Percentiles rank a stretch among this genome's conserved stretches.
Evolutionary conservation across 2,329 filamentous ascomycete species (phyloP).

Genomic region (Aspergillus ustus): DNA sequence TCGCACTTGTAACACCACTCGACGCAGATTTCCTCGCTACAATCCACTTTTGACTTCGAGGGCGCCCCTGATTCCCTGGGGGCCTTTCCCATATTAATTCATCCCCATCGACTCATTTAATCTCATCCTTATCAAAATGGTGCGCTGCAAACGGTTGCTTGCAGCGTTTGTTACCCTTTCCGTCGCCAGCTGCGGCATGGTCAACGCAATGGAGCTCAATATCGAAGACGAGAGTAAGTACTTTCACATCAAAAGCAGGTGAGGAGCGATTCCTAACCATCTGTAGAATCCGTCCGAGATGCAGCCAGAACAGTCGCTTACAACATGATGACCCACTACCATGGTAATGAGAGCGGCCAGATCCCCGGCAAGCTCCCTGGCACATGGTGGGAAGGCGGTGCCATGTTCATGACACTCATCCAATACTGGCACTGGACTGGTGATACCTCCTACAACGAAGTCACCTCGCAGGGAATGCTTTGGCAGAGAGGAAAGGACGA

Average conservation of each 20-base stretch:
- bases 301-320: constrained; percentile 42
- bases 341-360: constrained; percentile 41
- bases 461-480: constrained; percentile 70
- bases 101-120: background rate
- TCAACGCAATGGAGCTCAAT: constrained; percentile 25
- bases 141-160: constrained; percentile 13
- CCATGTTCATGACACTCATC: constrained; percentile 71
- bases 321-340: constrained; percentile 46
- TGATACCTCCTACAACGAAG: constrained; percentile 71
- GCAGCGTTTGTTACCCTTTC: constrained; percentile 13
- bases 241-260: background rate
- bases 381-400: constrained; percentile 70
- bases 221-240: constrained; percentile 28
- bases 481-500: constrained; percentile 76
- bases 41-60: background rate
- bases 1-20: background rate
- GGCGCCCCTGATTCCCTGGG: background rate
- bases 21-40: background rate
- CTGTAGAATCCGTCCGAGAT: constrained; percentile 38
- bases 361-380: constrained; percentile 47
- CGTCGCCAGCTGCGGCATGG: constrained; percentile 17
- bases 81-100: background rate
- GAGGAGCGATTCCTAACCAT: background rate
- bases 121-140: constrained; percentile 1
- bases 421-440: constrained; percentile 87